These are phyloP conservation scores for Beauveria asiatica DNA, from an alignment of 2,329 filamentous ascomycete species.

Conservation along the genomic window DNA sequence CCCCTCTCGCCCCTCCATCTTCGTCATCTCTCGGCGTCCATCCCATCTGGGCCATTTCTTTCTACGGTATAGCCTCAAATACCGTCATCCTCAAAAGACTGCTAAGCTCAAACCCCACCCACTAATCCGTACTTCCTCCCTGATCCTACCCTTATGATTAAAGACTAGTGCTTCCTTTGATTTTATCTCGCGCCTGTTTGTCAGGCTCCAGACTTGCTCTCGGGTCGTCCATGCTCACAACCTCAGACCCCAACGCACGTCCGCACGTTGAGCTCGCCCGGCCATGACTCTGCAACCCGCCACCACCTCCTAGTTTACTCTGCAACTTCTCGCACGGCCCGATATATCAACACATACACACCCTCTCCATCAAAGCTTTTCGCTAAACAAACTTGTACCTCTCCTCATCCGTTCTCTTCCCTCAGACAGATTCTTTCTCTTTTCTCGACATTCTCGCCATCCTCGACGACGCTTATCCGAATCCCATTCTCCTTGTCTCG, in stretches of 20 bases:
- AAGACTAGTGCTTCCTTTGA: not conserved
- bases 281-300: not conserved
- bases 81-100: not conserved
- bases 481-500: not conserved
- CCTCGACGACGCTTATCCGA: not conserved
- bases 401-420: not conserved
- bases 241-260: constrained; percentile 2
- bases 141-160: not conserved
- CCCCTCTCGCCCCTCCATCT: not conserved
- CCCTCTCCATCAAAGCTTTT: not conserved
- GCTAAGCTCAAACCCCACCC: not conserved
- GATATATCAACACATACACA: not conserved
- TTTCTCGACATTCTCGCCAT: not conserved
- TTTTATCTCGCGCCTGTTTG: not conserved
- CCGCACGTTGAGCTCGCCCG: not conserved
- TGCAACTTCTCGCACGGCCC: constrained; percentile 1
- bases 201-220: not conserved
- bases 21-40: not conserved
- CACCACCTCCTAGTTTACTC: not conserved
- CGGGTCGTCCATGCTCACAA: not conserved
- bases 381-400: not conserved
- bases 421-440: not conserved
- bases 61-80: not conserved
- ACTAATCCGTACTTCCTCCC: not conserved
- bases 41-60: not conserved